Evolutionary conservation across 305 asterid genomes (phyloP), one percentile per base, ranked within the genome.

Genomic region (Solanum hybrid): DNA sequence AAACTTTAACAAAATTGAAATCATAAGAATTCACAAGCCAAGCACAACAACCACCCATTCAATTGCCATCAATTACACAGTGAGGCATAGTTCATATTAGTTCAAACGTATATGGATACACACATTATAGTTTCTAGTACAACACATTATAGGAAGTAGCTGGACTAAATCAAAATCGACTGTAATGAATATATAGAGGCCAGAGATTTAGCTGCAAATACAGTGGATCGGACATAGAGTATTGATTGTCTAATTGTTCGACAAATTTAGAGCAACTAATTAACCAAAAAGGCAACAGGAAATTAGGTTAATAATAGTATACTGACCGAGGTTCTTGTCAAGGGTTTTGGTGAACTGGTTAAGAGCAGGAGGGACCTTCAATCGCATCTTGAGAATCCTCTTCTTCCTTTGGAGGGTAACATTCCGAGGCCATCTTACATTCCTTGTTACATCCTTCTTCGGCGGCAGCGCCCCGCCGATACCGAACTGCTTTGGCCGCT

Each of bases 341-440:
- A 97, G 94, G 7, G 98, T 95, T 79, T 97, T 97, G 88, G 98
- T 91, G 94, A 97, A 97, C 93, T 97, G 98, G 89, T 97, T 96
- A 88, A 96, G 94, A 11, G 98, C 93, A 7, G 98, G 99, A 1
- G 98, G 99, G 10, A 97, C 99, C 97, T 97, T 97, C 93, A 97
- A 91, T 2, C 99, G 93, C 94, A 96, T 98, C 91, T 96, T 97
- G 87, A 97, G 85, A 84, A 97, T 95, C 97, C 96, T 95, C 93
- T 94, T 94, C 89, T 95, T 97, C 88, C 99, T 92, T 91, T 97
- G 99, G 56, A 97, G 94, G 64, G 94, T 90, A 79, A 97, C 99
- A 35, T 93, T 96, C 75, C 94, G 94, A 7, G 98, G 98, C 98
- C 99, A 97, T 93, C 94, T 94, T 72, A 96, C 95, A 34, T 93